Evolutionary conservation across 2,329 filamentous ascomycete species (phyloP).

Genomic region (Calonectria montana): DNA sequence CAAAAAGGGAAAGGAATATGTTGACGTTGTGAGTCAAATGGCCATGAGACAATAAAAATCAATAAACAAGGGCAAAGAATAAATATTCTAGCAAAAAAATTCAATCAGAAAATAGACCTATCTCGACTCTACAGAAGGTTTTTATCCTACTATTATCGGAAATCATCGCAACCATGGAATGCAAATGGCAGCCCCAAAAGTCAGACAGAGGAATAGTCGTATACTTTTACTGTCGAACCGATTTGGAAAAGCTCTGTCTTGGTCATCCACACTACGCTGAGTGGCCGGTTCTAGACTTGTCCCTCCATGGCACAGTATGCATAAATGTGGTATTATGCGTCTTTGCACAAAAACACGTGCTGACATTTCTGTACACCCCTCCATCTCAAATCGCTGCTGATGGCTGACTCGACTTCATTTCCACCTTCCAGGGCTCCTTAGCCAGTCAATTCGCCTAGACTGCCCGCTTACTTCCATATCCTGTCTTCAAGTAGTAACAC

Average conservation of each 20-base stretch:
- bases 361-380: background rate
- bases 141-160: background rate
- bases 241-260: background rate
- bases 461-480: conserved; percentile 11
- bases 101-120: background rate
- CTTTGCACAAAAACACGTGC: background rate
- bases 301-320: background rate
- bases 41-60: background rate
- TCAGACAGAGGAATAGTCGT: background rate
- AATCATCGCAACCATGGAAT: background rate
- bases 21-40: background rate
- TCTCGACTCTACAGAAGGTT: background rate
- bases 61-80: too few relatives aligned
- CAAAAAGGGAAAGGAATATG: background rate
- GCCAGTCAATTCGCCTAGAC: conserved; percentile 14
- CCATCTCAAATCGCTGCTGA: background rate
- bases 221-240: background rate
- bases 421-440: conserved; percentile 12
- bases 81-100: background rate
- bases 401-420: conserved; percentile 17
- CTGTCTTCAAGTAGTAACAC: background rate
- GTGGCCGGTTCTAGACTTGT: background rate
- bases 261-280: background rate
- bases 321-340: background rate
- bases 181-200: background rate